Evolutionary conservation across 2,329 filamentous ascomycete genomes (phyloP).

Genomic region (Fusarium piperis): DNA sequence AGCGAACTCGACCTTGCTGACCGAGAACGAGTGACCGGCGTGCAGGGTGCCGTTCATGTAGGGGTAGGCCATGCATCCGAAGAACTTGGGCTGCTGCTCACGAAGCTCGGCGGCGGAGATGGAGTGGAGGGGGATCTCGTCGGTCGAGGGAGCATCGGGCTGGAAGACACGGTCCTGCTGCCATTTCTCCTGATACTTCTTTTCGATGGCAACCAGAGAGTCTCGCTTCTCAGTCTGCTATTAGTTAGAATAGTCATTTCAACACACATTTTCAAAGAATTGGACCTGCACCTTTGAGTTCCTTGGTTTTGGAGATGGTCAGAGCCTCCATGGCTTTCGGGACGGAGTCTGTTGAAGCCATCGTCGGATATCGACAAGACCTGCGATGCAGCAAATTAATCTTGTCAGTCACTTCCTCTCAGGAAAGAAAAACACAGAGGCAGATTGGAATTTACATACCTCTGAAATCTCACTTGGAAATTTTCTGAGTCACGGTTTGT

Average conservation of each 20-base stretch:
- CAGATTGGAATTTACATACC: constrained; percentile 22
- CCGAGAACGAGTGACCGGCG: constrained; percentile 91
- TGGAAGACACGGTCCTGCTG: constrained; percentile 73
- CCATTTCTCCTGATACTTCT: constrained; percentile 85
- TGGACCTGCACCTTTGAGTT: constrained; percentile 64
- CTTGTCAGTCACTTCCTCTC: constrained; percentile 9
- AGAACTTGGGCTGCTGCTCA: constrained; percentile 89
- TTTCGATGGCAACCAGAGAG: constrained; percentile 82
- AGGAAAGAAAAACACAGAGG: not conserved
- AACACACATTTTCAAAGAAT: not conserved
- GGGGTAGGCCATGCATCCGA: constrained; percentile 66
- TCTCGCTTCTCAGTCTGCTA: constrained; percentile 85
- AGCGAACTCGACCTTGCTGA: constrained; percentile 92
- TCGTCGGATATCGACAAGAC: constrained; percentile 48
- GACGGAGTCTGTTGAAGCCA: constrained; percentile 54
- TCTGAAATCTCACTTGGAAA: constrained; percentile 38
- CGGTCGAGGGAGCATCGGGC: constrained; percentile 80
- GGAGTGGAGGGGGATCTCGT: constrained; percentile 79
- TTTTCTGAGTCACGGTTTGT: constrained; percentile 46
- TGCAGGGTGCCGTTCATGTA: constrained; percentile 92
- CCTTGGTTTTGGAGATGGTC: constrained; percentile 67
- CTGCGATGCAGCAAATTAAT: not conserved
- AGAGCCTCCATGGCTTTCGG: constrained; percentile 62
- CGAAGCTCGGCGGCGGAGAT: constrained; percentile 80
- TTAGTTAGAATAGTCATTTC: constrained; percentile 26